Percentiles rank a stretch among this genome's conserved stretches.
Evolutionary conservation across 1,284 basidiomycete species (phyloP).

Genomic region (Porogramme epimiltina): DNA sequence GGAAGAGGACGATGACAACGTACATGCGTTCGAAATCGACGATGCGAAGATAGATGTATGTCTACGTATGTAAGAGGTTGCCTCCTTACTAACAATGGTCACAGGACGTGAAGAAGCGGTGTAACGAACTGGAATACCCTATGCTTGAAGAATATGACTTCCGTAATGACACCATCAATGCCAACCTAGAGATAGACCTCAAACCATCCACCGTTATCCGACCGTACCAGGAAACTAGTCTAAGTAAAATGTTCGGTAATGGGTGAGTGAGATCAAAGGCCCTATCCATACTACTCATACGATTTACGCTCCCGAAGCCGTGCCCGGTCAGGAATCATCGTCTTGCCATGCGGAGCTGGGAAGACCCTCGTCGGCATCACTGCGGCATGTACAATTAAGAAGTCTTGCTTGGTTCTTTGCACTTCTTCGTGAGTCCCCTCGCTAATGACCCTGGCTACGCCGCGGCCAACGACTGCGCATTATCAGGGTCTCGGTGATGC

Average conservation of each 20-base stretch:
- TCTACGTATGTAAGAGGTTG: not conserved
- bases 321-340: conserved; percentile 97
- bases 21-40: conserved; percentile 93
- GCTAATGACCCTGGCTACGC: not conserved
- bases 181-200: conserved; percentile 95
- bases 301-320: conserved; percentile 53
- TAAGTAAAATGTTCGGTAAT: conserved; percentile 99
- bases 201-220: conserved; percentile 96
- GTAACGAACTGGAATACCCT: conserved; percentile 93
- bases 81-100: not conserved
- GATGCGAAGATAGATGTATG: conserved; percentile 88
- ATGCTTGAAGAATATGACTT: conserved; percentile 99
- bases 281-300: not conserved
- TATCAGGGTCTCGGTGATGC: conserved; percentile 96
- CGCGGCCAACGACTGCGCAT: too few species aligned
- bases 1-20: conserved; percentile 94
- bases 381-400: conserved; percentile 98
- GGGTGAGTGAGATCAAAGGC: conserved; percentile 56
- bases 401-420: conserved; percentile 97
- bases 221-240: conserved; percentile 95
- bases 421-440: conserved; percentile 85
- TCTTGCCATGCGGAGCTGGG: conserved; percentile 97
- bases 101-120: conserved; percentile 90
- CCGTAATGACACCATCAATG: conserved; percentile 91
- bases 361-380: conserved; percentile 99